A percentile compares a stretch with the other conserved stretches of the same genome.
These are phyloP conservation scores for Calonectria montana DNA, from an alignment of 2,329 filamentous ascomycete species.

Conservation along the genomic window DNA sequence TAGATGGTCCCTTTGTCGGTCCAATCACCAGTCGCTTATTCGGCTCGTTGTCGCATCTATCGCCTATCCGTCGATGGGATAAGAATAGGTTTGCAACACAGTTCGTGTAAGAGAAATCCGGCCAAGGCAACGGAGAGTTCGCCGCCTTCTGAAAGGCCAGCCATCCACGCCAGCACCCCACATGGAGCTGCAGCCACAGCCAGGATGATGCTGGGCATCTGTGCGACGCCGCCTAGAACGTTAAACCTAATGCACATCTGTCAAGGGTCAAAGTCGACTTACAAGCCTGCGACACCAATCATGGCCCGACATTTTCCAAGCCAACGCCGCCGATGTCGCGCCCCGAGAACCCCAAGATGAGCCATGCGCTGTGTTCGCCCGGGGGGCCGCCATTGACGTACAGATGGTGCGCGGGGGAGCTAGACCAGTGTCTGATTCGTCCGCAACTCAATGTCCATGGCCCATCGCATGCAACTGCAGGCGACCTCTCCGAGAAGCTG, in stretches of 20 bases:
- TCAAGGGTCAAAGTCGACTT: conserved; percentile 37
- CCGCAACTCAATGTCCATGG: conserved; percentile 31
- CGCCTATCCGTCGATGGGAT: conserved; percentile 39
- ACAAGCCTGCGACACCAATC: conserved; percentile 46
- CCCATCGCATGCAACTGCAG: conserved; percentile 19
- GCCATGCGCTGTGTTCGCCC: conserved; percentile 32
- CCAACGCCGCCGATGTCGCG: conserved; percentile 47
- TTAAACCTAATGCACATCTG: conserved; percentile 42
- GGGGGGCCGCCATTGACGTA: conserved; percentile 41
- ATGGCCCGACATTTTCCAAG: conserved; percentile 44
- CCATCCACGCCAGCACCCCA: conserved; percentile 43
- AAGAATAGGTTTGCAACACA: conserved; percentile 48
- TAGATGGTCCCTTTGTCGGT: conserved; percentile 11
- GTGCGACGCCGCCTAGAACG: conserved; percentile 42
- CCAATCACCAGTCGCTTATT: conserved; percentile 40
- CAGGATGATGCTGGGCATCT: conserved; percentile 38
- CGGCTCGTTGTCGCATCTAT: conserved; percentile 36
- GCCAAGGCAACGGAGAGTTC: conserved; percentile 32
- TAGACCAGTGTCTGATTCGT: conserved; percentile 35
- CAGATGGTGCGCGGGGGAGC: conserved; percentile 41
- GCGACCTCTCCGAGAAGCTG: conserved; percentile 35
- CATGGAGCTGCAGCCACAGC: conserved; percentile 38
- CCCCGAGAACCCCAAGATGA: conserved; percentile 29
- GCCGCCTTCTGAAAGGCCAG: conserved; percentile 34
- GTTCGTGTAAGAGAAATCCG: conserved; percentile 52